phyloP scores from a whole-genome alignment of 176 grass and related monocot genomes.

The Guadua angustifolia region DNA sequence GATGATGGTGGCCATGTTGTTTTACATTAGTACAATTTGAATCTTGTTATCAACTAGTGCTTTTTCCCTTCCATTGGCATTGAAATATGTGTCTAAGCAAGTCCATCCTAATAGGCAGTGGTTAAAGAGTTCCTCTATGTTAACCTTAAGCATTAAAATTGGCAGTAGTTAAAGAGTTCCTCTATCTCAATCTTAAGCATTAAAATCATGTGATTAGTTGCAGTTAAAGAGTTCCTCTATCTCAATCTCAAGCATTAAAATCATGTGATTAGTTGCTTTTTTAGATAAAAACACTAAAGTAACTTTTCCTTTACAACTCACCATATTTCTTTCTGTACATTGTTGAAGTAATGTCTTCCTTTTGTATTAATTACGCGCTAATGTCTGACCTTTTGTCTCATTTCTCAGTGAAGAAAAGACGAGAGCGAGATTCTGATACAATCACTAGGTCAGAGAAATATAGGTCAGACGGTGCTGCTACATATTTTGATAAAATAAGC shows the following conservation, averaged over 20 bases:
- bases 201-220: too few relatives aligned
- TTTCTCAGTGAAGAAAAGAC: constrained; percentile 60
- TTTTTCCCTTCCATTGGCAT: background rate
- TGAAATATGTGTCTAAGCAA: background rate
- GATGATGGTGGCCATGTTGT: background rate
- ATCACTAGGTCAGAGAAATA: constrained; percentile 54
- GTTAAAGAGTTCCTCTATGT: background rate
- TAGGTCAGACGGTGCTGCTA: constrained; percentile 46
- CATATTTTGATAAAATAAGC: constrained; percentile 52
- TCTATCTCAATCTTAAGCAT: constrained; percentile 4
- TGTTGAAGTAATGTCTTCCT: constrained; percentile 17
- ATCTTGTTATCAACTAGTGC: background rate
- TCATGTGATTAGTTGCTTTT: background rate
- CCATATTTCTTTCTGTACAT: constrained; percentile 10
- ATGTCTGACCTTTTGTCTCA: constrained; percentile 10
- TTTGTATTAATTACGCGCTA: constrained; percentile 4
- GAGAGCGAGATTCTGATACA: constrained; percentile 54
- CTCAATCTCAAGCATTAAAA: background rate
- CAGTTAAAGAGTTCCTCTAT: background rate
- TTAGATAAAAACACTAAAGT: background rate
- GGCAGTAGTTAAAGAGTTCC: background rate
- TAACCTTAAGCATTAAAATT: constrained; percentile 18
- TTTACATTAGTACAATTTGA: constrained; percentile 20
- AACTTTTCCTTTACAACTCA: background rate
- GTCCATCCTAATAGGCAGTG: background rate